Percentiles rank a stretch among this genome's conserved stretches.
phyloP scores from a whole-genome alignment of 164 flowering plant genomes.

The Nymphaea colorata region DNA sequence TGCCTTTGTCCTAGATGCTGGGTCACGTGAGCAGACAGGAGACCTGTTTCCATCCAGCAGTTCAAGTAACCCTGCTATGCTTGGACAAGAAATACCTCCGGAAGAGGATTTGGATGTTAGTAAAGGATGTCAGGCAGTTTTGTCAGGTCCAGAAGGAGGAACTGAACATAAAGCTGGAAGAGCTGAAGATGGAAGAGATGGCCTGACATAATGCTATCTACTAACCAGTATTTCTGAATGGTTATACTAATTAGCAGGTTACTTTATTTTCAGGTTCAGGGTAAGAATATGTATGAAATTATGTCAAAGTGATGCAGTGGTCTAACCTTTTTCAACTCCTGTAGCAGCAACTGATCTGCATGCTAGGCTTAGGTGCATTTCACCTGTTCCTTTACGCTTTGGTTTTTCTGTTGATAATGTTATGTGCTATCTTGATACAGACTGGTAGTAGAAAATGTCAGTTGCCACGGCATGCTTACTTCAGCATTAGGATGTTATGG shows the following conservation, averaged over 20 bases:
- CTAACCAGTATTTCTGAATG: neutral
- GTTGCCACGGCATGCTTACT: too few species aligned
- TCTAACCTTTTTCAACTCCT: slow-evolving; percentile 10
- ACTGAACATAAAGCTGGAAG: slow-evolving; percentile 76
- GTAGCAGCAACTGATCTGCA: neutral
- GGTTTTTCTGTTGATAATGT: neutral
- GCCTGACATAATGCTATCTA: neutral
- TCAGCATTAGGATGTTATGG: too few species aligned
- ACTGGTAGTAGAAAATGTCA: too few species aligned
- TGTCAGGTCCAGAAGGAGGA: slow-evolving; percentile 82
- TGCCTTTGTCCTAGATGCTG: slow-evolving; percentile 22
- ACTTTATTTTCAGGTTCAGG: neutral
- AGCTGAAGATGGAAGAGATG: slow-evolving; percentile 48
- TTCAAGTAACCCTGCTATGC: slow-evolving; percentile 12
- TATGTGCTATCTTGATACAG: too few species aligned
- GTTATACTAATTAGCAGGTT: neutral
- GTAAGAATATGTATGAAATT: slow-evolving; percentile 5
- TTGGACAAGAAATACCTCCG: slow-evolving; percentile 47
- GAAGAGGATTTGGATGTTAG: slow-evolving; percentile 33
- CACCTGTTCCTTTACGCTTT: neutral
- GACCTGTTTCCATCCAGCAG: slow-evolving; percentile 20
- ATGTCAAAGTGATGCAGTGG: slow-evolving; percentile 16
- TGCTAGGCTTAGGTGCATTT: slow-evolving; percentile 5
- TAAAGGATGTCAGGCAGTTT: slow-evolving; percentile 44
- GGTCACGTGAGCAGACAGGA: slow-evolving; percentile 16